These are phyloP conservation scores for Endoconidiophora laricicola DNA, from an alignment of 2,329 filamentous ascomycete genomes.

Conservation along the genomic window DNA sequence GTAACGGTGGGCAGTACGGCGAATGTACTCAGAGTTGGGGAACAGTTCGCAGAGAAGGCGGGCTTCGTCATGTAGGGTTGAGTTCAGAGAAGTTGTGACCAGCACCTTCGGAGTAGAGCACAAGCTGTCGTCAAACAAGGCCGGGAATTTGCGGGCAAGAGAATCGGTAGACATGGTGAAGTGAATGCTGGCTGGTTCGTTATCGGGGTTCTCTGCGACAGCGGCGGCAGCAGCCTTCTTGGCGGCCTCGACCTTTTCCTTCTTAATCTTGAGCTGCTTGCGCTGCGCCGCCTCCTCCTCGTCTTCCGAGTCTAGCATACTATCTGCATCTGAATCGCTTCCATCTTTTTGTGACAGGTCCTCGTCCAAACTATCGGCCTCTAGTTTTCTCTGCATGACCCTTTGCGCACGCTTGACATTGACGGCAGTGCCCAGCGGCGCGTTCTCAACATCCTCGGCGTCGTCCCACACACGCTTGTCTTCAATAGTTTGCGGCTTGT, in stretches of 20 bases:
- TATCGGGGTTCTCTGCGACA: constrained; percentile 40
- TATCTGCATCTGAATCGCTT: constrained; percentile 49
- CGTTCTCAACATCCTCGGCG: constrained; percentile 35
- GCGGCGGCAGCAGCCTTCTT: constrained; percentile 31
- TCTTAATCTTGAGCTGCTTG: constrained; percentile 27
- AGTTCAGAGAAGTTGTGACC: constrained; percentile 80
- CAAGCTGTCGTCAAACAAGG: constrained; percentile 42
- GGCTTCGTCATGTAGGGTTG: constrained; percentile 71
- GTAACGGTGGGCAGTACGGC: constrained; percentile 66
- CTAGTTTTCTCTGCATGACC: constrained; percentile 36
- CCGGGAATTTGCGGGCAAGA: constrained; percentile 43
- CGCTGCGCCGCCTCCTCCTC: constrained; percentile 31
- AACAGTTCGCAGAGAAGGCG: constrained; percentile 64
- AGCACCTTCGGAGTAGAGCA: constrained; percentile 64
- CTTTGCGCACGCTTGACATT: constrained; percentile 41
- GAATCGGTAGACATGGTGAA: constrained; percentile 20
- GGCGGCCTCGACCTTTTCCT: constrained; percentile 7
- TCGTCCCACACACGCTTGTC: constrained; percentile 85
- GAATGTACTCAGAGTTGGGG: constrained; percentile 76
- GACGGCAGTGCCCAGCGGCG: constrained; percentile 37
- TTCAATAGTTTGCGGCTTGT: constrained; percentile 69
- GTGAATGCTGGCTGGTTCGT: constrained; percentile 17
- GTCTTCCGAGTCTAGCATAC: constrained; percentile 56
- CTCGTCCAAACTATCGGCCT: constrained; percentile 28
- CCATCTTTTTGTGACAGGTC: constrained; percentile 29